Evolutionary conservation across 345 rosid genomes (phyloP).

Genomic region (Salix brachista): DNA sequence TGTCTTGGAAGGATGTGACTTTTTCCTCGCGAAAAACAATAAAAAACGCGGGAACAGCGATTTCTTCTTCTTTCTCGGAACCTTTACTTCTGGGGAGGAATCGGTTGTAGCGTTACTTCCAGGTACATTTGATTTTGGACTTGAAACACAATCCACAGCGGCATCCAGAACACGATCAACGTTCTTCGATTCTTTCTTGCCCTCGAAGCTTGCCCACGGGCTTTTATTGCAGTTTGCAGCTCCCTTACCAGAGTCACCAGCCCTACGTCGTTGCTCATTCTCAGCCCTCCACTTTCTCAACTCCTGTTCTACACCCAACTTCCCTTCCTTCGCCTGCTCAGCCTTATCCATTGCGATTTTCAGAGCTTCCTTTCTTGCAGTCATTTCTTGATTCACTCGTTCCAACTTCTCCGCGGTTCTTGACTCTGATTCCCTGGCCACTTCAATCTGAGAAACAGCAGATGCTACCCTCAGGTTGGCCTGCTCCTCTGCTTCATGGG

Average conservation of each 20-base stretch:
- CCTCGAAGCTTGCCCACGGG: conserved; percentile 38
- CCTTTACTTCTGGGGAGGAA: conserved; percentile 32
- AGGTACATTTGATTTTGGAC: conserved; percentile 27
- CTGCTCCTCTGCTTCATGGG: conserved; percentile 76
- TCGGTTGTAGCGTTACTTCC: conserved; percentile 26
- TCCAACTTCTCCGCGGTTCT: conserved; percentile 53
- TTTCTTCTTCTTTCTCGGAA: conserved; percentile 68
- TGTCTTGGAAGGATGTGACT: conserved; percentile 43
- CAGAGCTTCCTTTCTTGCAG: conserved; percentile 49
- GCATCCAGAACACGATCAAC: conserved; percentile 14
- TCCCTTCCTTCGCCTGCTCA: conserved; percentile 84
- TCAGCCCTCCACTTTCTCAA: conserved; percentile 86
- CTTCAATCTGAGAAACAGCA: conserved; percentile 65
- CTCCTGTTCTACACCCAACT: conserved; percentile 77
- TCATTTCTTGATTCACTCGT: conserved; percentile 57
- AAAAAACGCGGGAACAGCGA: conserved; percentile 67
- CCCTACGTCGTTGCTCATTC: conserved; percentile 60
- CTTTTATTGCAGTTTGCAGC: conserved; percentile 16
- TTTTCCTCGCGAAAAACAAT: conserved; percentile 59
- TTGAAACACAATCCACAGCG: conserved; percentile 11
- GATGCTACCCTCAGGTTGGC: conserved; percentile 65
- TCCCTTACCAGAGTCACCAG: conserved; percentile 39
- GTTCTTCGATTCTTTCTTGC: conserved; percentile 31
- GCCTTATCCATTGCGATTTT: conserved; percentile 69
- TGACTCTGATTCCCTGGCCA: conserved; percentile 64